Conservation (phyloP, 2,329 filamentous ascomycete genomes). For the Cladosporium sp. region DNA sequence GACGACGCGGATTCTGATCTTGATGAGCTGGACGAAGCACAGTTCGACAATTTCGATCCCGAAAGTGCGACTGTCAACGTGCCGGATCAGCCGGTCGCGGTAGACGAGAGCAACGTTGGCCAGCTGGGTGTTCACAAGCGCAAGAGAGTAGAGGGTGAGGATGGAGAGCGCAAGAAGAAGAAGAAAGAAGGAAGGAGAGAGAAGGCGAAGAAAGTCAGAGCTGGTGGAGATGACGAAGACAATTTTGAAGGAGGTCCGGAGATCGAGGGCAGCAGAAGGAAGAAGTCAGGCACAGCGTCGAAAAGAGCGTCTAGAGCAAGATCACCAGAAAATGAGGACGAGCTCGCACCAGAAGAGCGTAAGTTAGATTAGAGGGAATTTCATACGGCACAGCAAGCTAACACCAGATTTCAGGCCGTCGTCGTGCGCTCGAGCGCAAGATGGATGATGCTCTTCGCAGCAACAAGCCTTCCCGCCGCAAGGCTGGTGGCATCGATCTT, state of each 20-base stretch:
- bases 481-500: slow-evolving; percentile 87
- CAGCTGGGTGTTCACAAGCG: slow-evolving; percentile 60
- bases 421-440: slow-evolving; percentile 76
- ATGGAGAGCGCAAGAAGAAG: slow-evolving; percentile 59
- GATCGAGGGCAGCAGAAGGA: slow-evolving; percentile 50
- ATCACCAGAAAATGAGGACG: slow-evolving; percentile 69
- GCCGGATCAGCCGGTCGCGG: slow-evolving; percentile 55
- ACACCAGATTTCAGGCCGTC: slow-evolving; percentile 50
- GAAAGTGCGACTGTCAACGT: slow-evolving; percentile 51
- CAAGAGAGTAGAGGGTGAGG: slow-evolving; percentile 59
- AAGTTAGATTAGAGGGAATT: slow-evolving; percentile 32
- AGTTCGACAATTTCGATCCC: slow-evolving; percentile 60
- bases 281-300: slow-evolving; percentile 43
- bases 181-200: slow-evolving; percentile 57
- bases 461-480: slow-evolving; percentile 66
- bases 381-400: not conserved
- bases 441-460: slow-evolving; percentile 88
- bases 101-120: slow-evolving; percentile 59
- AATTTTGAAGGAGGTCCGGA: slow-evolving; percentile 50
- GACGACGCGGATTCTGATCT: slow-evolving; percentile 49
- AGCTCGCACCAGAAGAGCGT: slow-evolving; percentile 79
- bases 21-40: slow-evolving; percentile 61
- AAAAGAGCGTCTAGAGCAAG: slow-evolving; percentile 37
- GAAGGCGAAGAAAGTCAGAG: slow-evolving; percentile 52
- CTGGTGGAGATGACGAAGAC: slow-evolving; percentile 36